These are phyloP conservation scores for Porphyrellus cyaneotinctus DNA, from an alignment of 768 basidiomycete species.

Conservation along the genomic window DNA sequence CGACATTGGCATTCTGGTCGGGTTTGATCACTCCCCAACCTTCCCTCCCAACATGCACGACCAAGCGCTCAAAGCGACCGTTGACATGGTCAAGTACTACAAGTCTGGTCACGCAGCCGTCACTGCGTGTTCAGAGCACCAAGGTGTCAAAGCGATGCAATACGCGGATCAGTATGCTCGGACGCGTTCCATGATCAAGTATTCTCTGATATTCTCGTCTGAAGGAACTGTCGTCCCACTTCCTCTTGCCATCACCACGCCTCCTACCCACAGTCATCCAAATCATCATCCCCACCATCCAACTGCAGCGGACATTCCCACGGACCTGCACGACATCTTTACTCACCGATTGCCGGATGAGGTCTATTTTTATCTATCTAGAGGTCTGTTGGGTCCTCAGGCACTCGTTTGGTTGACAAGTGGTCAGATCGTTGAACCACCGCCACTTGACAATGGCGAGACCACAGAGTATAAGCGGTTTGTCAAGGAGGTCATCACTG, in stretches of 20 bases:
- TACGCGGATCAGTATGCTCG: slow-evolving; percentile 88
- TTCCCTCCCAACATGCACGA: slow-evolving; percentile 84
- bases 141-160: slow-evolving; percentile 70
- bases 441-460: slow-evolving; percentile 92
- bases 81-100: slow-evolving; percentile 91
- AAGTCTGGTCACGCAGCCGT: slow-evolving; percentile 85
- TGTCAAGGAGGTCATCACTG: slow-evolving; percentile 93
- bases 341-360: slow-evolving; percentile 93
- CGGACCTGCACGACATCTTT: slow-evolving; percentile 92
- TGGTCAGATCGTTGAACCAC: slow-evolving; percentile 79
- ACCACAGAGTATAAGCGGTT: slow-evolving; percentile 93
- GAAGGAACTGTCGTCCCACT: slow-evolving; percentile 81
- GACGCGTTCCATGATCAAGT: slow-evolving; percentile 88
- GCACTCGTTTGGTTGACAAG: slow-evolving; percentile 93
- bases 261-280: slow-evolving; percentile 45
- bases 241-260: slow-evolving; percentile 59
- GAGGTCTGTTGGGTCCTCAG: slow-evolving; percentile 84
- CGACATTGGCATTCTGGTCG: slow-evolving; percentile 88
- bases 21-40: slow-evolving; percentile 75
- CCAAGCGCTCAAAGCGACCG: slow-evolving; percentile 75
- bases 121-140: slow-evolving; percentile 72
- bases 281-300: slow-evolving; percentile 63
- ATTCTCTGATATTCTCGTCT: slow-evolving; percentile 82
- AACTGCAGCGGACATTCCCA: slow-evolving; percentile 83
- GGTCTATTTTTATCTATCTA: slow-evolving; percentile 92